Evolutionary conservation across 345 rosid species (phyloP).

Genomic region (Camelina hispida): DNA sequence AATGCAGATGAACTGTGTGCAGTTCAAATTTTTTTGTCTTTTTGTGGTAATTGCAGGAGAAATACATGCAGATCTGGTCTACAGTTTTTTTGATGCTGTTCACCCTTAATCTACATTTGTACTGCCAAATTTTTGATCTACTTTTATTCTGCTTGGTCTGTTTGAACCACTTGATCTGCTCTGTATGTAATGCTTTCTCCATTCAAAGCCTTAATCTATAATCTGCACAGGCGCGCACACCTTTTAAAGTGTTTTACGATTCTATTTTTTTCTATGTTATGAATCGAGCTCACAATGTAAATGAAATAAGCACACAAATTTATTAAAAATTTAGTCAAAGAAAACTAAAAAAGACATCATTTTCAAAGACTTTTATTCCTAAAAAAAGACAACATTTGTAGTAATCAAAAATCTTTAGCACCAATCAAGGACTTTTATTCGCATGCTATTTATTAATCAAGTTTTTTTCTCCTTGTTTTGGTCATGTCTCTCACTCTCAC

Average conservation of each 20-base stretch:
- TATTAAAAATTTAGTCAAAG: neutral
- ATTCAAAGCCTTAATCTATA: too few species aligned
- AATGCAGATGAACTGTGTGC: too few species aligned
- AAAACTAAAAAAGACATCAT: neutral
- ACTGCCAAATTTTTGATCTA: too few species aligned
- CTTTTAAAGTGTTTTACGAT: neutral
- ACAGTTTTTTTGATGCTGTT: too few species aligned
- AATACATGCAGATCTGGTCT: too few species aligned
- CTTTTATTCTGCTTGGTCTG: too few species aligned
- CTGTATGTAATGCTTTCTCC: too few species aligned
- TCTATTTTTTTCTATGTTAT: neutral
- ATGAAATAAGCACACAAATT: neutral
- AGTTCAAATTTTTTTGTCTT: too few species aligned
- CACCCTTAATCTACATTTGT: too few species aligned
- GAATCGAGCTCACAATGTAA: neutral
- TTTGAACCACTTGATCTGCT: too few species aligned
- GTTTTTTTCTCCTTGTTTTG: neutral
- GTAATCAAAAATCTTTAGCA: neutral
- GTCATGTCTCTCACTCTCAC: neutral
- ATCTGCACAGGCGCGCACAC: too few species aligned
- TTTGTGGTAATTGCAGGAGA: too few species aligned
- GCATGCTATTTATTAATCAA: neutral
- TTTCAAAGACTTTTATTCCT: neutral
- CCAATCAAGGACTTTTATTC: conserved; percentile 6
- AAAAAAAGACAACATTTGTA: neutral